Evolutionary conservation across 306 rosid species (phyloP).

Genomic region (Trifolium repens): DNA sequence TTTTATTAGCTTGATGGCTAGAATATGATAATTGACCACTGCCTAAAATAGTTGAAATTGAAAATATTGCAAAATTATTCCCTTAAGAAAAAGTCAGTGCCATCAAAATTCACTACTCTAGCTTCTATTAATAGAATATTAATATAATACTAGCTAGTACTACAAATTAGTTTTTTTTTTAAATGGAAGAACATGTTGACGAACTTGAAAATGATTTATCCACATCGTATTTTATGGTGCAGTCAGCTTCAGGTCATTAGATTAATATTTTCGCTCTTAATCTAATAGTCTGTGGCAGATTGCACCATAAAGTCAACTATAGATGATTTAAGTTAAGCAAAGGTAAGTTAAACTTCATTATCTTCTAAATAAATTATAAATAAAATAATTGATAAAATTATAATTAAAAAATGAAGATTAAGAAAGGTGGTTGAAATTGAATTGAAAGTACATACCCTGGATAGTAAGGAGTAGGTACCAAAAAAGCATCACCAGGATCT

Average conservation of each 20-base stretch:
- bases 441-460: conserved; percentile 59
- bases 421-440: neutral
- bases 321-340: neutral
- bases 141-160: neutral
- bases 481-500: conserved; percentile 80
- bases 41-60: conserved; percentile 2
- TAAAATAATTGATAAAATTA: neutral
- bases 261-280: neutral
- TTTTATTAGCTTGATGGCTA: neutral
- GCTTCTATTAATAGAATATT: neutral
- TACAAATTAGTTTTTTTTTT: neutral
- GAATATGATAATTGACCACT: conserved; percentile 21
- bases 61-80: conserved; percentile 9
- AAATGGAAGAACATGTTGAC: conserved; percentile 20
- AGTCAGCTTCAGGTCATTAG: neutral
- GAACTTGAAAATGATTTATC: neutral
- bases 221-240: neutral
- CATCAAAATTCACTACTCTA: neutral
- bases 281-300: neutral
- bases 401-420: neutral
- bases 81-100: conserved; percentile 14
- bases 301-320: neutral
- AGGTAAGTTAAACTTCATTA: neutral
- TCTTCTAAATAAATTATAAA: neutral
- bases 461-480: conserved; percentile 93